A percentile compares a stretch with the other conserved stretches of the same genome.
phyloP scores from a whole-genome alignment of 768 basidiomycete genomes.

The Russula griseocarnosa region DNA sequence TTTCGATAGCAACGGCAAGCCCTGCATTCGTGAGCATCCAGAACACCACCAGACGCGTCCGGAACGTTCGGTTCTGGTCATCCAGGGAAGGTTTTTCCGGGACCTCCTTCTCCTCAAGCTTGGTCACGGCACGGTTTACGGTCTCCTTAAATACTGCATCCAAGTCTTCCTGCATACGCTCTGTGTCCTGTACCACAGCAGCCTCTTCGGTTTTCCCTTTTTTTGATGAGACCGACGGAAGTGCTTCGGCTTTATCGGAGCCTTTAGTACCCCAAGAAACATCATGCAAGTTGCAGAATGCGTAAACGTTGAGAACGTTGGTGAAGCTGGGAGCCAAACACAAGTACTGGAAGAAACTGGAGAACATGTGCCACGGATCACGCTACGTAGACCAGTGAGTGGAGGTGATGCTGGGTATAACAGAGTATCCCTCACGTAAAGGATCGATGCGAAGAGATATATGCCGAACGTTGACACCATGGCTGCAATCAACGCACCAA shows the following conservation, averaged over 20 bases:
- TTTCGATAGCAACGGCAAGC: conserved; percentile 72
- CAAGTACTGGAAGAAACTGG: conserved; percentile 88
- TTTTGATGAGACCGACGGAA: conserved; percentile 84
- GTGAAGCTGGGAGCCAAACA: conserved; percentile 90
- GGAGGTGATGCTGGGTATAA: background rate
- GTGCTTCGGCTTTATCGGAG: conserved; percentile 87
- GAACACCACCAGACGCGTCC: conserved; percentile 76
- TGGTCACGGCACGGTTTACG: conserved; percentile 80
- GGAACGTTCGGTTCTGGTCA: conserved; percentile 89
- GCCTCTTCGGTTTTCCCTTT: conserved; percentile 71
- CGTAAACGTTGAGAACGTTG: conserved; percentile 93
- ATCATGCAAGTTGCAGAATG: conserved; percentile 95
- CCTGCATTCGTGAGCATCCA: conserved; percentile 77
- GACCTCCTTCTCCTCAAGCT: conserved; percentile 59
- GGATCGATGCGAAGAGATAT: conserved; percentile 77
- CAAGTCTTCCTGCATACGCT: conserved; percentile 80
- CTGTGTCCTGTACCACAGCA: conserved; percentile 81
- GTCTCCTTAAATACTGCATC: conserved; percentile 91
- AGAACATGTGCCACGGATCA: conserved; percentile 98
- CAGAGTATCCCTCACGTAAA: conserved; percentile 58
- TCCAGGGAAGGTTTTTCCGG: conserved; percentile 80
- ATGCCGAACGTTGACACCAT: conserved; percentile 89
- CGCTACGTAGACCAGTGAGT: conserved; percentile 46
- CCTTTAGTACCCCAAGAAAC: conserved; percentile 96
- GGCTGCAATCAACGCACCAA: conserved; percentile 80